A percentile compares a stretch with the other conserved stretches of the same genome.
phyloP scores from a whole-genome alignment of 2,329 filamentous ascomycete genomes.

The Canariomyces notabilis region DNA sequence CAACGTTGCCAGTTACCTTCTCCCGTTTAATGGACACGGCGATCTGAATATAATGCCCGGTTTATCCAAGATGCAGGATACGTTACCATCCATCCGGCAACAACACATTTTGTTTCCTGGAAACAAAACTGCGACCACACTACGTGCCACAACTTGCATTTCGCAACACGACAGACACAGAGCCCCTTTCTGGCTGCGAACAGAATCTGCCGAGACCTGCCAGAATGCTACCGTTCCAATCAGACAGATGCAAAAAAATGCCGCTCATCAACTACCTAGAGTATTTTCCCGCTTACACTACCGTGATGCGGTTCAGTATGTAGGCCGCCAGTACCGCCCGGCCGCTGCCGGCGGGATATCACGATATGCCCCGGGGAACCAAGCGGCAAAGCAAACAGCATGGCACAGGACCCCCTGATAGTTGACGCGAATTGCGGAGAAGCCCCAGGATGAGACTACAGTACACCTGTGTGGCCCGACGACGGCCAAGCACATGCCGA shows the following conservation, averaged over 20 bases:
- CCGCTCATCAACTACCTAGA: slow-evolving; percentile 1
- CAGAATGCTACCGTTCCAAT: slow-evolving; percentile 4
- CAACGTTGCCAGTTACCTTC: no score
- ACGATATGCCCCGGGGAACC: not conserved
- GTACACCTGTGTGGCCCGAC: no score
- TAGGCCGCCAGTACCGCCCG: slow-evolving; percentile 12
- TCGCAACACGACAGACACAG: not conserved
- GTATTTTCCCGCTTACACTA: not conserved
- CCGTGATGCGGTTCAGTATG: not conserved
- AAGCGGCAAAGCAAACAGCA: not conserved
- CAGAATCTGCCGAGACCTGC: slow-evolving; percentile 1
- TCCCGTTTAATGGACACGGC: no score
- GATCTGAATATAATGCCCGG: no score
- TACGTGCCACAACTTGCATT: not conserved
- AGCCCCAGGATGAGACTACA: no score
- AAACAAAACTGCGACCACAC: not conserved
- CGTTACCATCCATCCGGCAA: no score
- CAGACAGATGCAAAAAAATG: slow-evolving; percentile 3
- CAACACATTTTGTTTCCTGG: no score
- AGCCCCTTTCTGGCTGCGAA: not conserved
- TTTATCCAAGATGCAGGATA: no score
- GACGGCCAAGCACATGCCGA: not conserved
- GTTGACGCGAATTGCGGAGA: no score
- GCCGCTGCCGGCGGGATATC: not conserved
- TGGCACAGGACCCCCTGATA: no score